Conservation (phyloP, 1,139 yeast species). For the Hyphopichia pseudoburtonii region DNA sequence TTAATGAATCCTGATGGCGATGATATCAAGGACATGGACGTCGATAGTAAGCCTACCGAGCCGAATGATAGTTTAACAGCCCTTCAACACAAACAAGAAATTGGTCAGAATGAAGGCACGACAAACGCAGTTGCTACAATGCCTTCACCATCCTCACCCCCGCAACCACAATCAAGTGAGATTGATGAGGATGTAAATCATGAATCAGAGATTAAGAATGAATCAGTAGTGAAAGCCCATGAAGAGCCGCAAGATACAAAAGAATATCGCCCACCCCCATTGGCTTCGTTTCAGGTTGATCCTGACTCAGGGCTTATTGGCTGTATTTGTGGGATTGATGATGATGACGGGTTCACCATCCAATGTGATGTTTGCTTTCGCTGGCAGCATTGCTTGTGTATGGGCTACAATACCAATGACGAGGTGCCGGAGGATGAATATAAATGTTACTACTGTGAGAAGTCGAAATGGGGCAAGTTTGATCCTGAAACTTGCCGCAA, state of each 20-base stretch:
- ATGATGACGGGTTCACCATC: conserved; percentile 93
- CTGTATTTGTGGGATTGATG: conserved; percentile 84
- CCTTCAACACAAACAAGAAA: too few species aligned
- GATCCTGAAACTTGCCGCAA: conserved; percentile 39
- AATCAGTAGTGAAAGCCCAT: background rate
- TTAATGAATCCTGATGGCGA: conserved; percentile 4
- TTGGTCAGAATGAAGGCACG: background rate
- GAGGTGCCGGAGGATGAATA: conserved; percentile 81
- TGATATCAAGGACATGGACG: too few species aligned
- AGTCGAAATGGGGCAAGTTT: conserved; percentile 50
- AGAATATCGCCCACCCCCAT: conserved; percentile 26
- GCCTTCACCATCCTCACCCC: background rate
- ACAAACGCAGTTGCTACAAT: too few species aligned
- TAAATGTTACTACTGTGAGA: conserved; percentile 77
- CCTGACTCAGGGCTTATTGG: conserved; percentile 86
- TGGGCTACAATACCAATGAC: conserved; percentile 69
- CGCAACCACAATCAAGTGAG: conserved; percentile 2
- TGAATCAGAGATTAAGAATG: conserved; percentile 3
- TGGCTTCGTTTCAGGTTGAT: conserved; percentile 56
- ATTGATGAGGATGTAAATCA: background rate
- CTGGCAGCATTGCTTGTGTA: conserved; percentile 94
- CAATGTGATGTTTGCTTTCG: conserved; percentile 90
- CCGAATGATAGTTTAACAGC: too few species aligned
- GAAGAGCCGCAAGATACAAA: background rate
- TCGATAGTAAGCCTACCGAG: too few species aligned